Conservation (phyloP, 129 eudicot species). For the Flaveria robusta region DNA sequence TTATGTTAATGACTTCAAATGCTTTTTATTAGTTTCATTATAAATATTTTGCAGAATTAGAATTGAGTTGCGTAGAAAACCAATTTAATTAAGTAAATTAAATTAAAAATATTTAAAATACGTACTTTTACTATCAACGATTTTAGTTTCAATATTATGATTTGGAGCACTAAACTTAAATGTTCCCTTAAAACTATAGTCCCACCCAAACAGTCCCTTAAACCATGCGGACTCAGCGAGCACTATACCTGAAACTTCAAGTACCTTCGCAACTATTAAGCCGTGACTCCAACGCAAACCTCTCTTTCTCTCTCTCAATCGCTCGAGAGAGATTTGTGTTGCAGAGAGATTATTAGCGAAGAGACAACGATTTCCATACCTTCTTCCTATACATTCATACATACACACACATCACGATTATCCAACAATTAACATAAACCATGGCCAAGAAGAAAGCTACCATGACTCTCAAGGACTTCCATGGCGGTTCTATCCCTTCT, state of each 20-base stretch:
- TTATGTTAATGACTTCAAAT: too few species aligned
- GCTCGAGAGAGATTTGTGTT: constrained; percentile 28
- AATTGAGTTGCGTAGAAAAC: too few species aligned
- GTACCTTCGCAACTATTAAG: constrained; percentile 20
- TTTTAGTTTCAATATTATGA: too few species aligned
- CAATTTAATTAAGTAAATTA: too few species aligned
- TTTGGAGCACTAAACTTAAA: too few species aligned
- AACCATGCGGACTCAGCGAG: constrained; percentile 16
- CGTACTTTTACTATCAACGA: too few species aligned
- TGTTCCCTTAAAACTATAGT: too few species aligned
- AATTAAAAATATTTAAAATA: too few species aligned
- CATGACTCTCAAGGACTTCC: constrained; percentile 94
- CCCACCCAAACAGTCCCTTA: not conserved
- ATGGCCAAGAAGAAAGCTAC: constrained; percentile 99
- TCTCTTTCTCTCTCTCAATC: constrained; percentile 23
- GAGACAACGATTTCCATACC: constrained; percentile 3
- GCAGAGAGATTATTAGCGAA: constrained; percentile 10
- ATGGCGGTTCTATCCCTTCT: constrained; percentile 96
- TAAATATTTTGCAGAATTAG: too few species aligned
- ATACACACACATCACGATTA: not conserved
- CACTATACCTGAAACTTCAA: constrained; percentile 18
- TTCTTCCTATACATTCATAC: constrained; percentile 9
- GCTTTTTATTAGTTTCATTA: too few species aligned
- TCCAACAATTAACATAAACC: constrained; percentile 15
- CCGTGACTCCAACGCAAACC: constrained; percentile 44